A percentile compares a stretch with the other conserved stretches of the same genome.
phyloP scores from a whole-genome alignment of 1,284 basidiomycete species.

The Cystobasidiaceae sp. region DNA sequence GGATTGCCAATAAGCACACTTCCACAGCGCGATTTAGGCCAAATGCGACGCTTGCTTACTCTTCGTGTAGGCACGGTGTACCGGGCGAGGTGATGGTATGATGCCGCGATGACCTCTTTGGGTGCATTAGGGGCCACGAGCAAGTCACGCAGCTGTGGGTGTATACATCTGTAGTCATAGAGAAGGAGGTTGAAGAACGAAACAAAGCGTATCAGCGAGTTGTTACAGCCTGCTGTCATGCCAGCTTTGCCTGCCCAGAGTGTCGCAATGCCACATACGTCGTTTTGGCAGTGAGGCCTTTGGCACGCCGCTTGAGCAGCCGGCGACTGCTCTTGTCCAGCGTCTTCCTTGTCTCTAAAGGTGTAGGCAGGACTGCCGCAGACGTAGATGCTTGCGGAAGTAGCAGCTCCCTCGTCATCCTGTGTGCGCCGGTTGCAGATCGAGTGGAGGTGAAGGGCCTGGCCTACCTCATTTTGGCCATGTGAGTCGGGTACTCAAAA shows the following conservation, averaged over 20 bases:
- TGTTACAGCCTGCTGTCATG: no score
- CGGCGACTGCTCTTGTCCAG: slow-evolving; percentile 5
- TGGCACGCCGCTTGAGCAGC: background rate
- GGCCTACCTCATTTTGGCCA: no score
- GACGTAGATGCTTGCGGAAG: background rate
- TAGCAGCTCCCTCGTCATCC: no score
- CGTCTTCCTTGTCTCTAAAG: background rate
- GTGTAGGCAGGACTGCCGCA: no score
- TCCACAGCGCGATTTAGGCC: no score
- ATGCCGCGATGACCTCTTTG: slow-evolving; percentile 19
- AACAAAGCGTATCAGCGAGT: no score
- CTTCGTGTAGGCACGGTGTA: slow-evolving; percentile 7
- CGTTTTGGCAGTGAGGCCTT: background rate
- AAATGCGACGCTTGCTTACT: background rate
- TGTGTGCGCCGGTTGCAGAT: no score
- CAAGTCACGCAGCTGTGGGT: slow-evolving; percentile 25
- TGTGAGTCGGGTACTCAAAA: no score
- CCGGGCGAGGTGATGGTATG: slow-evolving; percentile 17
- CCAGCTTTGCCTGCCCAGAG: no score
- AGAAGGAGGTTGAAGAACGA: background rate
- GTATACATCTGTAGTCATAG: slow-evolving; percentile 19
- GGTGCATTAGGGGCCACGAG: slow-evolving; percentile 13
- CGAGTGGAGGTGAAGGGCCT: no score
- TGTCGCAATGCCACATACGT: slow-evolving; percentile 1
- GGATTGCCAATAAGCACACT: no score